A percentile compares a stretch with the other conserved stretches of the same genome.
phyloP scores from a whole-genome alignment of 768 basidiomycete genomes.

The Tephrocybe sp. region DNA sequence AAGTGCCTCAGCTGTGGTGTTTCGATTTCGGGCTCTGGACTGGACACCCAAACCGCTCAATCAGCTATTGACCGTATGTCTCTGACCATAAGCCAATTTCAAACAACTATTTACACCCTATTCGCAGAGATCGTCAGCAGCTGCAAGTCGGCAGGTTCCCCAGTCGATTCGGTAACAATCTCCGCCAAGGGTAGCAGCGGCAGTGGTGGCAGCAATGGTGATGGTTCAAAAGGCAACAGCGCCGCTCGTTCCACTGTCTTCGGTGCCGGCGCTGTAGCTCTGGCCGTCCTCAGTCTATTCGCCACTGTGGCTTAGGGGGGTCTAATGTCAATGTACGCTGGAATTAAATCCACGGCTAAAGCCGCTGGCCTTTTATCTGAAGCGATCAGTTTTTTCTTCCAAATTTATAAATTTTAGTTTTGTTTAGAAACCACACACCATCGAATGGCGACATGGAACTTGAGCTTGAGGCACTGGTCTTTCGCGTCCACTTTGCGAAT shows the following conservation, averaged over 20 bases:
- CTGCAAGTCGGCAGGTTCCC: conserved; percentile 6
- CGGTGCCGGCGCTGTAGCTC: not conserved
- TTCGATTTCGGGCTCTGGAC: not conserved
- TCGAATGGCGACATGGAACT: no score
- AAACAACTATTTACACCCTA: not conserved
- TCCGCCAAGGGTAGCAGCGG: not conserved
- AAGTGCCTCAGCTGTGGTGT: conserved; percentile 13
- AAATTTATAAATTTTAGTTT: no score
- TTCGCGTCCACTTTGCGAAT: no score
- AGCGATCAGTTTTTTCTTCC: no score
- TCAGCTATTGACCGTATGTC: conserved; percentile 8
- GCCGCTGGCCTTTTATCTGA: no score
- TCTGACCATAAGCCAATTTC: not conserved
- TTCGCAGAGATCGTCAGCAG: conserved; percentile 2
- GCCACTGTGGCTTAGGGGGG: not conserved
- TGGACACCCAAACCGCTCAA: conserved; percentile 6
- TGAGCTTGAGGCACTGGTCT: no score
- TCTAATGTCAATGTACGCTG: no score
- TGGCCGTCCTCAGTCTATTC: not conserved
- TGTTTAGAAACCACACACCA: no score
- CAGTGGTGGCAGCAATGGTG: not conserved
- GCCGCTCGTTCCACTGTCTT: not conserved
- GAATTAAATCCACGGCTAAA: no score
- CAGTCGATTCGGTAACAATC: conserved; percentile 10
- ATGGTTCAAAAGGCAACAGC: not conserved